Conservation (phyloP, 257 asterid genomes). For the Fraxinus pennsylvanica region DNA sequence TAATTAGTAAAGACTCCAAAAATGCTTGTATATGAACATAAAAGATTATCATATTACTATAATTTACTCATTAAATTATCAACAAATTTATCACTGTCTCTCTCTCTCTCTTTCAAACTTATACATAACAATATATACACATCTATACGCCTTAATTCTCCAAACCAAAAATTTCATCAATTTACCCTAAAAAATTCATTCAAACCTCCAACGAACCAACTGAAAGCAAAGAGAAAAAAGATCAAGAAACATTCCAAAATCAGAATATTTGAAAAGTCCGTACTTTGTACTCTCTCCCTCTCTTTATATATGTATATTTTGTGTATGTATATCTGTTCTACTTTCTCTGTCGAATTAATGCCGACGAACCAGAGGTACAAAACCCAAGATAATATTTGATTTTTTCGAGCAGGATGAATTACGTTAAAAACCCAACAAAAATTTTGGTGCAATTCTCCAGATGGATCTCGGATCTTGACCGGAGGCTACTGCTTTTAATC, state of each 20-base stretch:
- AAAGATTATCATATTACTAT: too few species aligned
- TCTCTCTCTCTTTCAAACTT: background rate
- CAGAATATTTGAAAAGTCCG: conserved; percentile 2
- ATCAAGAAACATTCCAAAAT: conserved; percentile 4
- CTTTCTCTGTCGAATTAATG: background rate
- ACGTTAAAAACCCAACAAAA: conserved; percentile 46
- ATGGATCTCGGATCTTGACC: conserved; percentile 60
- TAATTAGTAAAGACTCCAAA: too few species aligned
- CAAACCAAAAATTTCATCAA: background rate
- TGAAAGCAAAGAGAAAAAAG: background rate
- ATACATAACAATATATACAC: background rate
- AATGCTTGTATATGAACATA: too few species aligned
- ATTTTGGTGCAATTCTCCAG: conserved; percentile 45
- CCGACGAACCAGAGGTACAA: conserved; percentile 5
- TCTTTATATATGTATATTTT: background rate
- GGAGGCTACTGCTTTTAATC: conserved; percentile 52
- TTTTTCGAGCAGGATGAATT: conserved; percentile 1
- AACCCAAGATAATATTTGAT: background rate
- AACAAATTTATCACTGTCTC: background rate
- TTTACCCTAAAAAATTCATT: background rate
- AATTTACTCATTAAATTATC: background rate
- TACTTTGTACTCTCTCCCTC: background rate
- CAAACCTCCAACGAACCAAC: conserved; percentile 16
- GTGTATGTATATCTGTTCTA: background rate
- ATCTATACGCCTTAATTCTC: background rate